These are phyloP conservation scores for Lachancea lanzarotensis DNA, from an alignment of 805 yeast genomes.

Conservation along the genomic window DNA sequence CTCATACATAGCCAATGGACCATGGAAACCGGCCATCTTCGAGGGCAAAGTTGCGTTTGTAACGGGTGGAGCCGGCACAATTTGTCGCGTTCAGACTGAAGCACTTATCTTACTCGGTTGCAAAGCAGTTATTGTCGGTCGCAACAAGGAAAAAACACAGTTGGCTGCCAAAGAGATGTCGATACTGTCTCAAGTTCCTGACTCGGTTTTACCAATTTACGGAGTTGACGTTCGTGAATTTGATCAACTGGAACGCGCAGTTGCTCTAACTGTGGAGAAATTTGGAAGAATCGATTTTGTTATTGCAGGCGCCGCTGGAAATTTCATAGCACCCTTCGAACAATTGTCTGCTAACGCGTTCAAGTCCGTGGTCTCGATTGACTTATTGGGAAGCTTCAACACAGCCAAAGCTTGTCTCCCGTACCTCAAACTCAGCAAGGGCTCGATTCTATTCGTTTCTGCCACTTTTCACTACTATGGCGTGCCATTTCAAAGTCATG, in stretches of 20 bases:
- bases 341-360: slow-evolving; percentile 80
- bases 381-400: slow-evolving; percentile 81
- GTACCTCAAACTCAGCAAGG: slow-evolving; percentile 58
- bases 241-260: slow-evolving; percentile 55
- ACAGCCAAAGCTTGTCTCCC: slow-evolving; percentile 77
- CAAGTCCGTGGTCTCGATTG: slow-evolving; percentile 80
- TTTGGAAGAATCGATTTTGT: slow-evolving; percentile 81
- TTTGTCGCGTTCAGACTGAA: slow-evolving; percentile 83
- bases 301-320: slow-evolving; percentile 95
- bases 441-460: slow-evolving; percentile 69
- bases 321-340: slow-evolving; percentile 75
- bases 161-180: slow-evolving; percentile 61
- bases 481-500: slow-evolving; percentile 82
- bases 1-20: slow-evolving; percentile 25
- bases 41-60: slow-evolving; percentile 81
- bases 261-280: slow-evolving; percentile 51
- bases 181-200: slow-evolving; percentile 35
- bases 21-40: slow-evolving; percentile 58
- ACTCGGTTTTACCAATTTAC: slow-evolving; percentile 60
- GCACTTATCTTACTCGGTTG: slow-evolving; percentile 82
- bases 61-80: slow-evolving; percentile 97
- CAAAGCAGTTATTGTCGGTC: slow-evolving; percentile 77
- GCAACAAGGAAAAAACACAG: slow-evolving; percentile 61
- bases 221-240: slow-evolving; percentile 74
- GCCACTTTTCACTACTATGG: slow-evolving; percentile 91